phyloP scores from a whole-genome alignment of 805 yeast genomes.

The Kregervanrija delftensis region DNA sequence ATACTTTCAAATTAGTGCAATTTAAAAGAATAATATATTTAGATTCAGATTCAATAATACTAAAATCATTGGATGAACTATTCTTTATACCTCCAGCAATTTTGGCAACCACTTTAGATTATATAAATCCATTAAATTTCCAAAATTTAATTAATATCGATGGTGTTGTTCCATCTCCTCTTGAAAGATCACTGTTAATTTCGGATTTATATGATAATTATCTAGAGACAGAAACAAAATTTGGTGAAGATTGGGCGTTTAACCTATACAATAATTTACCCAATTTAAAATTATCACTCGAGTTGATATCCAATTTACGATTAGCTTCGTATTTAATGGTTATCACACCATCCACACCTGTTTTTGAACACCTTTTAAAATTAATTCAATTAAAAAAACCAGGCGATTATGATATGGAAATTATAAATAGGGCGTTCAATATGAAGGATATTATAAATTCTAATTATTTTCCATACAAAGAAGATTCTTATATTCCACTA shows the following conservation, averaged over 20 bases:
- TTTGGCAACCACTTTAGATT: constrained; percentile 41
- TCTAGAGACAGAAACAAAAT: constrained; percentile 8
- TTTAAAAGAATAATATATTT: constrained; percentile 49
- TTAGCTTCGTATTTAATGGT: constrained; percentile 51
- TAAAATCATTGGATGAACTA: constrained; percentile 40
- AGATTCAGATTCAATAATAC: constrained; percentile 48
- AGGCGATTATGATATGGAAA: constrained; percentile 50
- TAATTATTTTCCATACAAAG: constrained; percentile 2
- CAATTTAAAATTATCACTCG: constrained; percentile 13
- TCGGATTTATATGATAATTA: constrained; percentile 14
- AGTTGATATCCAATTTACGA: constrained; percentile 8
- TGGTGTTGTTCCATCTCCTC: constrained; percentile 12
- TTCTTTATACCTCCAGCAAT: constrained; percentile 42
- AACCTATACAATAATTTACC: constrained; percentile 35
- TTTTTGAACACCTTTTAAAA: constrained; percentile 18
- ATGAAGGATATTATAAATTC: constrained; percentile 13
- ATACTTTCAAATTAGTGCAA: constrained; percentile 41
- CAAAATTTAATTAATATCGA: constrained; percentile 10
- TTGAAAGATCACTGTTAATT: constrained; percentile 15
- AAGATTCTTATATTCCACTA: constrained; percentile 16
- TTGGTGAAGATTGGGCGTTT: constrained; percentile 7
- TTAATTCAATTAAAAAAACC: constrained; percentile 21
- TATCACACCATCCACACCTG: constrained; percentile 36
- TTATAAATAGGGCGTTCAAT: constrained; percentile 33
- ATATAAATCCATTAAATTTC: constrained; percentile 23